Conservation (phyloP, 768 basidiomycete species). For the Leccinum broughii region DNA sequence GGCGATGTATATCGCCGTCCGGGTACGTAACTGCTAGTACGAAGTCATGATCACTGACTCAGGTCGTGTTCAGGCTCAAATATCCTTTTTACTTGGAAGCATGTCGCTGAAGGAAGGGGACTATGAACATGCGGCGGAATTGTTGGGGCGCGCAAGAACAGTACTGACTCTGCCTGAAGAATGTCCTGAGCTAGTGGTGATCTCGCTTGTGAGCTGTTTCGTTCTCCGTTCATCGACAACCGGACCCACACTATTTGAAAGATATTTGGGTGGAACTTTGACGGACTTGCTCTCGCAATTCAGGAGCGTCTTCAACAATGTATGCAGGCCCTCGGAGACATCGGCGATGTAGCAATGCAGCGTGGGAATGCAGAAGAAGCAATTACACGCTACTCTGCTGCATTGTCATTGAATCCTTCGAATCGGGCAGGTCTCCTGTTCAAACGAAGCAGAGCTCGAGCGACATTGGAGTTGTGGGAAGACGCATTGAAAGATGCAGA, state of each 20-base stretch:
- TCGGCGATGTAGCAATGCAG: slow-evolving; percentile 1
- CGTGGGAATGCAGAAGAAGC: slow-evolving; percentile 3
- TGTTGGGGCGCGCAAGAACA: neutral
- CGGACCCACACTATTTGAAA: neutral
- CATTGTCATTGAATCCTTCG: slow-evolving; percentile 1
- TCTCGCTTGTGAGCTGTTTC: slow-evolving; percentile 13
- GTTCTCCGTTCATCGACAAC: accelerated
- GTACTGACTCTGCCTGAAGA: neutral
- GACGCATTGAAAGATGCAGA: slow-evolving; percentile 17
- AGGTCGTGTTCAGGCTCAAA: slow-evolving; percentile 6
- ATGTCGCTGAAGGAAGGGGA: neutral
- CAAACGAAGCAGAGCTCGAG: slow-evolving; percentile 7
- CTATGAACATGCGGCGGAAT: neutral
- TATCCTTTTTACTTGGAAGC: neutral
- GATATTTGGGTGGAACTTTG: slow-evolving; percentile 20
- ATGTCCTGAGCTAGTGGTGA: neutral
- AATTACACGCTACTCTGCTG: slow-evolving; percentile 5
- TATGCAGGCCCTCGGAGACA: neutral
- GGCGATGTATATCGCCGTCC: neutral
- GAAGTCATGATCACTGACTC: neutral
- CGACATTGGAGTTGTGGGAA: slow-evolving; percentile 1
- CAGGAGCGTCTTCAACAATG: neutral
- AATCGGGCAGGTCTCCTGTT: slow-evolving; percentile 1
- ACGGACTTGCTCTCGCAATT: neutral
- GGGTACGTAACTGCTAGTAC: neutral